Conservation (phyloP, 2,329 filamentous ascomycete species). For the Sclerotinia minor region DNA sequence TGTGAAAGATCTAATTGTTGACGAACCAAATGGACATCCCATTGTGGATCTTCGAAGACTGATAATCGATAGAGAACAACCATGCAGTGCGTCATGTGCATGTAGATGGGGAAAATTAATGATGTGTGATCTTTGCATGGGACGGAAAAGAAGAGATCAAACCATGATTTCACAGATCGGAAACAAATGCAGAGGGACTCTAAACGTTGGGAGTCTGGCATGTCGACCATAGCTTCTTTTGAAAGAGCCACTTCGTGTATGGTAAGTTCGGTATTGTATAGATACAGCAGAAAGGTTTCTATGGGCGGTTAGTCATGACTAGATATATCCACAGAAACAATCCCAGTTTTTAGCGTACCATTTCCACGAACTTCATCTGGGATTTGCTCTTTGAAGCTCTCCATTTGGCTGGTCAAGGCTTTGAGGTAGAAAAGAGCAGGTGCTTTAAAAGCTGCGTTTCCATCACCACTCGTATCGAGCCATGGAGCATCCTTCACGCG, state of each 20-base stretch:
- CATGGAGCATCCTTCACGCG: constrained; percentile 25
- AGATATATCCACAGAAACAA: background rate
- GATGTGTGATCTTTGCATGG: background rate
- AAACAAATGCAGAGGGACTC: constrained; percentile 23
- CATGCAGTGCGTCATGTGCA: constrained; percentile 18
- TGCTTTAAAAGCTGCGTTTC: constrained; percentile 32
- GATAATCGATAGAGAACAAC: constrained; percentile 19
- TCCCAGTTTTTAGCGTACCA: background rate
- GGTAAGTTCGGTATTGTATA: constrained; percentile 22
- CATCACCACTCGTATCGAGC: background rate
- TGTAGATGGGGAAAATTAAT: constrained; percentile 14
- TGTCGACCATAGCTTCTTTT: background rate
- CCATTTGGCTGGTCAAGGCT: constrained; percentile 61
- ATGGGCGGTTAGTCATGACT: background rate
- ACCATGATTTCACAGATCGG: constrained; percentile 24
- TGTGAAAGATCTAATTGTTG: constrained; percentile 18
- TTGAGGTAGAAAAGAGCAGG: constrained; percentile 21
- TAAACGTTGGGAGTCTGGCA: background rate
- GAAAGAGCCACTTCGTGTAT: constrained; percentile 21
- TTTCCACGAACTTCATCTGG: constrained; percentile 56
- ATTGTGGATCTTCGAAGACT: constrained; percentile 14
- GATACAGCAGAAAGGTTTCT: constrained; percentile 19
- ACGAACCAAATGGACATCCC: constrained; percentile 17
- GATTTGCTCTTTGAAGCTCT: constrained; percentile 63
- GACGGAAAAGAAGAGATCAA: constrained; percentile 18